Evolutionary conservation across 805 yeast species (phyloP), one percentile per base, ranked within the genome.

Genomic region (Teunomyces gatunensis): DNA sequence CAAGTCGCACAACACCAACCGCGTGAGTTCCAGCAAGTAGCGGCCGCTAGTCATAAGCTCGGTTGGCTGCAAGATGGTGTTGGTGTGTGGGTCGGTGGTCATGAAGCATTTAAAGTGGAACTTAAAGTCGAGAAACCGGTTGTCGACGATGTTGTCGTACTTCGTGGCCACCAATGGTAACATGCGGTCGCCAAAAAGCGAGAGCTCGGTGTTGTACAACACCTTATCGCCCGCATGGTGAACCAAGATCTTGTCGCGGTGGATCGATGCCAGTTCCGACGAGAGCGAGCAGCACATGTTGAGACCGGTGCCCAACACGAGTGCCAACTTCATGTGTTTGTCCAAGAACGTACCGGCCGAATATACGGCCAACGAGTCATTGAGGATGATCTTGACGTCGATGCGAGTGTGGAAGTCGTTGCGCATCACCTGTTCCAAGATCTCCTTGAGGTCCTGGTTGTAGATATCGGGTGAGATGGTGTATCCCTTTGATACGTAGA

Each of bases 271-370:
- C 7, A 60, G 51, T 6, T n/a, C 36, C n/a, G 36, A n/a, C 9
- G 45, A 39, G 28, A 66, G 60, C 23, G 68, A 55, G 65, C 80
- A 68, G 64, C 81, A 80, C 30, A 80, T 61, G 54, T 85, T 85
- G 45, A 80, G 62, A 1, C 91, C 91, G 2, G 91, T 85, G 0
- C 91, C 90, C 44, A 84, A 61, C 3, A 85, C 86, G 53, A 85
- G 53, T 0, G 87, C 85, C 39, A 84, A 54, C 47, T 65, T 57
- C 54, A 70, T 64, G 49, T 56, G 53, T 15, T 59, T 54, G 48
- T 69, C 71, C 47, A 67, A 49, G 46, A 75, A 72, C 2, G 66
- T 49, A 7, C 83, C 84, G 0, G 87, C 76, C 9, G 84, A 65
- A 57, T 74, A 79, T 0, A 83, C 87, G 0, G 87, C 84, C n/a